These are phyloP conservation scores for Pilatotrama ljubarskyi DNA, from an alignment of 768 basidiomycete genomes.

Conservation along the genomic window DNA sequence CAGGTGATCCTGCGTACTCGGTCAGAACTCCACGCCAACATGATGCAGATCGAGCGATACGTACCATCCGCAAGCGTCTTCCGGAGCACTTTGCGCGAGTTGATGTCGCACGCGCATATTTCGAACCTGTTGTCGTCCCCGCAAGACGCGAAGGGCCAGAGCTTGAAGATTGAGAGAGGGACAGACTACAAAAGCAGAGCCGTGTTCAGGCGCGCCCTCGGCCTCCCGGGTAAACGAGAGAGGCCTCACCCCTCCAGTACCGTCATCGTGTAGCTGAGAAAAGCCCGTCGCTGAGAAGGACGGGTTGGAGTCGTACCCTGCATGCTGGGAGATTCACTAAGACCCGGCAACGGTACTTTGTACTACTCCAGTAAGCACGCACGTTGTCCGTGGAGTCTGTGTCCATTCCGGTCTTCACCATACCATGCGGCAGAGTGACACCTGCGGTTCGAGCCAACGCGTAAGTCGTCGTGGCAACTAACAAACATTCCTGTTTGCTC, in stretches of 20 bases:
- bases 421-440: slow-evolving; percentile 66
- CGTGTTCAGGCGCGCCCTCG: too few species aligned
- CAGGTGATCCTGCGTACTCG: slow-evolving; percentile 44
- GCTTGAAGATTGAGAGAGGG: slow-evolving; percentile 61
- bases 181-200: slow-evolving; percentile 38
- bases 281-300: slow-evolving; percentile 48
- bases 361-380: too few species aligned
- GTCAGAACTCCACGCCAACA: not conserved
- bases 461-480: too few species aligned
- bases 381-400: slow-evolving; percentile 46
- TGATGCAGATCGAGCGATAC: not conserved
- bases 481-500: too few species aligned
- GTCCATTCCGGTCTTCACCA: slow-evolving; percentile 69
- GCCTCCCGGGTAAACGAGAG: not conserved
- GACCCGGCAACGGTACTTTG: too few species aligned
- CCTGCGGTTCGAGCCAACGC: slow-evolving; percentile 45
- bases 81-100: slow-evolving; percentile 47
- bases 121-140: slow-evolving; percentile 41
- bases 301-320: slow-evolving; percentile 39
- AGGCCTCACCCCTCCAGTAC: slow-evolving; percentile 49
- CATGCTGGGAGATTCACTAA: slow-evolving; percentile 38
- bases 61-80: slow-evolving; percentile 50
- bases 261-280: slow-evolving; percentile 62
- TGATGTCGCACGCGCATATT: slow-evolving; percentile 49
- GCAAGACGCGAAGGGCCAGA: slow-evolving; percentile 54